phyloP scores from a whole-genome alignment of 2,329 filamentous ascomycete genomes.

The Dothistroma pini region DNA sequence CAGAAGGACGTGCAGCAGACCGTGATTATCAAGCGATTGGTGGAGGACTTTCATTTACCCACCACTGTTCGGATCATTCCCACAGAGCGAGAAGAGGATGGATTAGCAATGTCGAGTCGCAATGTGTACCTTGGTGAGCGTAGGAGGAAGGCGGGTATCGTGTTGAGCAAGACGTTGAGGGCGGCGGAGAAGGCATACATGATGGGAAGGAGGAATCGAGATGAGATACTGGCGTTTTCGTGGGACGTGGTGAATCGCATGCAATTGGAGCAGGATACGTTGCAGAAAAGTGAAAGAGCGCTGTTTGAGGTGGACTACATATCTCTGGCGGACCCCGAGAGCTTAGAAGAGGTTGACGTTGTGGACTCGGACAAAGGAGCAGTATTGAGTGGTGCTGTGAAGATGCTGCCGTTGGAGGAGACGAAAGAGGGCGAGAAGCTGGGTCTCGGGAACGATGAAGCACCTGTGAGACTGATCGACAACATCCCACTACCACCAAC shows the following conservation, averaged over 20 bases:
- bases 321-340: constrained; percentile 80
- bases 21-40: constrained; percentile 80
- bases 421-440: constrained; percentile 66
- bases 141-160: constrained; percentile 66
- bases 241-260: constrained; percentile 55
- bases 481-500: constrained; percentile 56
- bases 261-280: constrained; percentile 58
- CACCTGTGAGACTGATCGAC: constrained; percentile 83
- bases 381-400: constrained; percentile 84
- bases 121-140: constrained; percentile 87
- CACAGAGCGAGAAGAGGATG: constrained; percentile 74
- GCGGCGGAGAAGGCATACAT: constrained; percentile 67
- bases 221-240: constrained; percentile 69
- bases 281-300: constrained; percentile 60
- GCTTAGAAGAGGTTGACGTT: constrained; percentile 70
- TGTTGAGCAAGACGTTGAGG: constrained; percentile 65
- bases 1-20: constrained; percentile 99
- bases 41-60: constrained; percentile 79
- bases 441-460: constrained; percentile 67
- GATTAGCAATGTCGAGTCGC: constrained; percentile 83
- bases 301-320: constrained; percentile 87
- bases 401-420: constrained; percentile 78
- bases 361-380: constrained; percentile 70
- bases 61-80: constrained; percentile 68
- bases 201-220: constrained; percentile 52